Evolutionary conservation across 345 rosid species (phyloP).

Genomic region (Excoecaria agallocha): DNA sequence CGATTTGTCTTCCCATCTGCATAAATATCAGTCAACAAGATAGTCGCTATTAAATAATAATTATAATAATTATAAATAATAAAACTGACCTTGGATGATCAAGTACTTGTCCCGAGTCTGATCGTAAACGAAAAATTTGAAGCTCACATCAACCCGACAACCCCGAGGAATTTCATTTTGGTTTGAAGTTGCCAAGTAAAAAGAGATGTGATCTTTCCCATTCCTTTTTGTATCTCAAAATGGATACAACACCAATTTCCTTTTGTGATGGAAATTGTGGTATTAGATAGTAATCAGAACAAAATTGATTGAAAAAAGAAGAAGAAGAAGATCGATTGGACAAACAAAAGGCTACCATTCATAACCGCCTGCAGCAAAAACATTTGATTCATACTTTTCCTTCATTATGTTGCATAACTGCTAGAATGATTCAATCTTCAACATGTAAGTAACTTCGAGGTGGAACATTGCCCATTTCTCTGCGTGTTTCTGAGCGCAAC

Average conservation of each 20-base stretch:
- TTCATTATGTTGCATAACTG: too few relatives aligned
- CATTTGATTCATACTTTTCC: conserved; percentile 35
- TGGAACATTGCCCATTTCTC: conserved; percentile 19
- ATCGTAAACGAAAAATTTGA: conserved; percentile 1
- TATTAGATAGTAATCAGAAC: too few relatives aligned
- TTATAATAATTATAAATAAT: too few relatives aligned
- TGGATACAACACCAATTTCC: conserved; percentile 11
- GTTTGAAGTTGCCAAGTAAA: background rate
- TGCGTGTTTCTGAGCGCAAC: conserved; percentile 3
- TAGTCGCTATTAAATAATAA: too few relatives aligned
- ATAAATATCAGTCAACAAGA: background rate
- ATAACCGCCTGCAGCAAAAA: conserved; percentile 38
- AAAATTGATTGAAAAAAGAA: too few relatives aligned
- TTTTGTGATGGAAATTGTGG: too few relatives aligned
- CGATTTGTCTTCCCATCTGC: conserved; percentile 3
- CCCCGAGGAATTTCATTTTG: background rate
- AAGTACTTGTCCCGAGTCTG: too few relatives aligned
- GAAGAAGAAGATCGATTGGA: too few relatives aligned
- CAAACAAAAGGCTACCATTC: conserved; percentile 36
- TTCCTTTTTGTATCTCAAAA: background rate
- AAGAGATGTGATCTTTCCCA: conserved; percentile 2
- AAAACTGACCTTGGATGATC: too few relatives aligned
- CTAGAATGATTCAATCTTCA: conserved; percentile 38
- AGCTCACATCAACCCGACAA: background rate
- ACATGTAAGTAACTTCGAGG: conserved; percentile 37